Conservation (phyloP, 2,329 filamentous ascomycete genomes). For the Nectriaceae sp. region DNA sequence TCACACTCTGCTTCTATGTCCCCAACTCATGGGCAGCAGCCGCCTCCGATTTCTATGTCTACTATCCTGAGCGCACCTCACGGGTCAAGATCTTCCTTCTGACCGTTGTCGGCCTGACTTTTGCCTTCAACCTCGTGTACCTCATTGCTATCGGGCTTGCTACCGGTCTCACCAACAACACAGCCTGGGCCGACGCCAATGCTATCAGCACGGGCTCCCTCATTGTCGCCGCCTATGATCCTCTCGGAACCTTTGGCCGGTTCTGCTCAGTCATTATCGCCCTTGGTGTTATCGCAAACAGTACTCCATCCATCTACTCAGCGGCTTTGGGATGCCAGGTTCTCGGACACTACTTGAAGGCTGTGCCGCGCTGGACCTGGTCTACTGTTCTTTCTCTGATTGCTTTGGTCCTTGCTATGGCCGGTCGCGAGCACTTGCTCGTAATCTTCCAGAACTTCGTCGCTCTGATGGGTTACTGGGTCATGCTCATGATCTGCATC, state of each 20-base stretch:
- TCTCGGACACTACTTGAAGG: constrained; percentile 53
- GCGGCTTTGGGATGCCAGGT: constrained; percentile 62
- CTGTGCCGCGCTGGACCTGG: constrained; percentile 56
- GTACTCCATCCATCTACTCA: constrained; percentile 57
- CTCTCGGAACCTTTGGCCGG: constrained; percentile 56
- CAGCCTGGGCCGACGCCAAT: constrained; percentile 54
- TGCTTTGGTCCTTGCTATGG: constrained; percentile 56
- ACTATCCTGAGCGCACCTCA: constrained; percentile 66
- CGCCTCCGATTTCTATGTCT: constrained; percentile 79
- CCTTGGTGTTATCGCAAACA: constrained; percentile 56
- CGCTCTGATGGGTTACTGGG: constrained; percentile 57
- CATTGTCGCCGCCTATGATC: constrained; percentile 55
- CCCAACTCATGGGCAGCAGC: constrained; percentile 65
- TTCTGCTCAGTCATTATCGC: constrained; percentile 59
- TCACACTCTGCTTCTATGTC: constrained; percentile 64
- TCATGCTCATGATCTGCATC: constrained; percentile 52
- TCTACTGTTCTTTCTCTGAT: constrained; percentile 54
- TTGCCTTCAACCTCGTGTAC: constrained; percentile 66
- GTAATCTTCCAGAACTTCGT: constrained; percentile 55
- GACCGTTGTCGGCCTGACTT: constrained; percentile 68
- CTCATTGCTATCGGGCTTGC: constrained; percentile 58
- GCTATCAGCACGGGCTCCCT: constrained; percentile 56
- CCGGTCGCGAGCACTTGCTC: constrained; percentile 55
- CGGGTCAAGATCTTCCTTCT: constrained; percentile 66
- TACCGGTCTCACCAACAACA: constrained; percentile 50